Base-by-base conservation (phyloP, 768 basidiomycete genomes). In the Porphyrellus cyaneotinctus region DNA sequence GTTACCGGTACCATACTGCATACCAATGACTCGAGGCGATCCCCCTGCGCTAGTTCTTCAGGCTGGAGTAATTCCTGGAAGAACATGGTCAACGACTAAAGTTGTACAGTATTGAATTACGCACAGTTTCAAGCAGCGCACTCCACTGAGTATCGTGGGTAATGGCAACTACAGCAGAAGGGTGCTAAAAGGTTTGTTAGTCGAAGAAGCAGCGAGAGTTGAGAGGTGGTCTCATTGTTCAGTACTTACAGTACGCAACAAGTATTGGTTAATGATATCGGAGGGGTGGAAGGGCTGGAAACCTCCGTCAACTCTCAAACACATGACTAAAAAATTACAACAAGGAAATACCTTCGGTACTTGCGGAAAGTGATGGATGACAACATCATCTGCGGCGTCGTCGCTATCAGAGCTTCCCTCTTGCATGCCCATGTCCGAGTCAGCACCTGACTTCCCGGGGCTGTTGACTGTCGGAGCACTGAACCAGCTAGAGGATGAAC, bases 61-160 rank as follows among this genome's bases (percentile, higher is more conserved):
- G 26, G 38, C 0, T 35, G 4, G 13, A 58, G 42, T 10, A 49
- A 18, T 42, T 46, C 57, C 57, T 58, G 17, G 9, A 24, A 12
- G 17, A 4, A 26, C 5, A 28, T 2, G 17, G 5, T 47, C 22
- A 10, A 32, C 9, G 9, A 2, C 6, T 17, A 14, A 8, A 2
- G 18, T n/a, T n/a, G 23, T 22, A 4, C 12, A 13, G 22, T 14
- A 20, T 22, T 6, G 12, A 22, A 43, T 39, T 36, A 43, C 43
- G 17, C 32, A 60, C 58, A 11, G 23, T 24, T 7, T 49, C 26
- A 22, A 56, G 38, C 37, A 59, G 26, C 10, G 22, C 30, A 22
- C 3, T 28, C 60, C 60, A 63, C 36, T 38, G 47, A 11, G 35
- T 15, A 23, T 59, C 53, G 24, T 56, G 52, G 24, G 53, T 52